Percentiles rank a stretch among this genome's conserved stretches.
Evolutionary conservation across 108 stramenopile genomes (phyloP).

Genomic region (Asterionellopsis glacialis): DNA sequence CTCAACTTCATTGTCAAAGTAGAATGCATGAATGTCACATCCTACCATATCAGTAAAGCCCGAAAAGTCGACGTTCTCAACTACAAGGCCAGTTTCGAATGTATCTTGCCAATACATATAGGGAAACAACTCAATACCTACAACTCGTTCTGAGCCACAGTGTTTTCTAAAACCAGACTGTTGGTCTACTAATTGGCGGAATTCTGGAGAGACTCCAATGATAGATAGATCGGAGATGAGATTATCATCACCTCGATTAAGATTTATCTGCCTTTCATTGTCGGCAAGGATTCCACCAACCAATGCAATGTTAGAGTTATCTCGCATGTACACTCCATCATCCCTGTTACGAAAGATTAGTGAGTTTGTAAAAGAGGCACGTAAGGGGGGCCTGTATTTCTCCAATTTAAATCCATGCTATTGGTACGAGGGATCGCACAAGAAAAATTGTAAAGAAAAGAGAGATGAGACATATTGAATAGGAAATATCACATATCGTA

Average conservation of each 20-base stretch:
- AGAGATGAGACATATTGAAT: too few relatives aligned
- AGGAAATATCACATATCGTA: too few relatives aligned
- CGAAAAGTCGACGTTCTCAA: neutral
- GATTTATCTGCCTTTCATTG: neutral
- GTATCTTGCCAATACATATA: neutral
- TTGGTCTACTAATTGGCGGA: neutral
- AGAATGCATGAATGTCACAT: neutral
- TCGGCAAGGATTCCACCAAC: constrained; percentile 7
- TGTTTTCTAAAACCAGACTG: neutral
- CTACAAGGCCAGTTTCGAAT: neutral
- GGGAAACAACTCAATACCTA: constrained; percentile 2
- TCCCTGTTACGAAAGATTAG: constrained; percentile 2
- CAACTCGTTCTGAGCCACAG: neutral
- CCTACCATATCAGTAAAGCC: constrained; percentile 1
- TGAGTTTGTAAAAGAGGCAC: constrained; percentile 8
- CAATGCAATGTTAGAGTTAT: neutral
- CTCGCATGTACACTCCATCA: constrained; percentile 7
- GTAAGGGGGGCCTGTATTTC: too few relatives aligned
- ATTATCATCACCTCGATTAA: constrained; percentile 6
- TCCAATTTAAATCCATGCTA: too few relatives aligned
- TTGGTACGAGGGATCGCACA: too few relatives aligned
- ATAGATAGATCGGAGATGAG: neutral
- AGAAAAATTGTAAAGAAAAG: too few relatives aligned
- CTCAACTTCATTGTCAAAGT: constrained; percentile 1
- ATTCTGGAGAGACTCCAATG: constrained; percentile 1